Evolutionary conservation across 1,139 yeast genomes (phyloP).

Genomic region (Hemisphaericaspora subhashii): DNA sequence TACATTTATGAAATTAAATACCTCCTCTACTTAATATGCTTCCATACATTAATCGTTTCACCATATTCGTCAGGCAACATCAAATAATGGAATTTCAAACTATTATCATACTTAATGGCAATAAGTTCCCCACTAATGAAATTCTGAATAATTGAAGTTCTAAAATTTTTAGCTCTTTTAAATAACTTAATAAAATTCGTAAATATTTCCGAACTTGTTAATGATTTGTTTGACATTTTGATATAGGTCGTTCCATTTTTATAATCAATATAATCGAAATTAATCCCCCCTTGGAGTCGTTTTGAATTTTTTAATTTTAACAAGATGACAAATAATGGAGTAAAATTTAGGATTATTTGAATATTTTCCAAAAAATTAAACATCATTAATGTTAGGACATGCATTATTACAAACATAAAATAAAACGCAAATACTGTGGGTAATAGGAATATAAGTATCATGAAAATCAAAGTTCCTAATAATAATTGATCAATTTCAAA

Average conservation of each 20-base stretch:
- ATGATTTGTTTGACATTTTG: constrained; percentile 37
- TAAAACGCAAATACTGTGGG: constrained; percentile 92
- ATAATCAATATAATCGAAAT: constrained; percentile 31
- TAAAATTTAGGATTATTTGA: constrained; percentile 71
- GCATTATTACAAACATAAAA: constrained; percentile 62
- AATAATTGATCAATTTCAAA: constrained; percentile 85
- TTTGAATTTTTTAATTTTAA: constrained; percentile 78
- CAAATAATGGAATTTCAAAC: constrained; percentile 38
- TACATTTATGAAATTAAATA: background rate
- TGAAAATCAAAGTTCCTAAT: constrained; percentile 85
- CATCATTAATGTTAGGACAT: constrained; percentile 51
- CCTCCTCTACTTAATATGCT: constrained; percentile 16
- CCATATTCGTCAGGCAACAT: constrained; percentile 42
- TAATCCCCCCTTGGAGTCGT: constrained; percentile 88
- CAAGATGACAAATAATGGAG: constrained; percentile 81
- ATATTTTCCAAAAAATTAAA: constrained; percentile 59
- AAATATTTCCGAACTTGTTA: constrained; percentile 40
- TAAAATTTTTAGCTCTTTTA: constrained; percentile 32
- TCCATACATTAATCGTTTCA: constrained; percentile 35
- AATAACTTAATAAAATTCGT: constrained; percentile 34
- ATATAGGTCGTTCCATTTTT: constrained; percentile 25
- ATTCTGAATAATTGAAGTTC: constrained; percentile 24
- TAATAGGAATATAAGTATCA: constrained; percentile 69
- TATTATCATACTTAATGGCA: constrained; percentile 29
- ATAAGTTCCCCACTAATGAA: constrained; percentile 35